Conservation (phyloP, 257 asterid species). For the Solanum chiquidenum region DNA sequence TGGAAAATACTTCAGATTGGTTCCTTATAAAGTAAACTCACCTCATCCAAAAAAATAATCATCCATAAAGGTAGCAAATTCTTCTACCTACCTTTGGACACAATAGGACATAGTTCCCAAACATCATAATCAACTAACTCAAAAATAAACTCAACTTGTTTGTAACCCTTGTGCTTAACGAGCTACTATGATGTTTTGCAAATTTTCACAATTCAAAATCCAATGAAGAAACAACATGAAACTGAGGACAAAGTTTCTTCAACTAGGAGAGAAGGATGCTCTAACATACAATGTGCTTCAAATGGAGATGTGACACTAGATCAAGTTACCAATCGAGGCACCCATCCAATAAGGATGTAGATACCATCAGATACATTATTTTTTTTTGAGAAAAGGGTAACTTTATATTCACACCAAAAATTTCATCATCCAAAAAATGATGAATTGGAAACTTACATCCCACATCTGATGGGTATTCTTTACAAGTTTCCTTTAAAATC, state of each 20-base stretch:
- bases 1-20: background rate
- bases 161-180: background rate
- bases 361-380: background rate
- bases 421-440: too few species aligned
- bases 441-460: too few species aligned
- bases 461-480: too few species aligned
- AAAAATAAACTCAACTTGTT: background rate
- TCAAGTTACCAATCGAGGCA: background rate
- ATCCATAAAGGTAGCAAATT: background rate
- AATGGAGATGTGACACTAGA: background rate
- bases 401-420: too few species aligned
- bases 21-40: background rate
- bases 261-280: background rate
- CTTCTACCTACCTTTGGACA: background rate
- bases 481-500: too few species aligned
- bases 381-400: too few species aligned
- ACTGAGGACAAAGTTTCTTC: background rate
- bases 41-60: background rate
- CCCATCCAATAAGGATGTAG: background rate
- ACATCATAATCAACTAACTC: background rate
- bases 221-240: background rate
- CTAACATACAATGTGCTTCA: background rate
- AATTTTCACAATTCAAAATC: background rate
- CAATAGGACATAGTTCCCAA: background rate
- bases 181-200: background rate